Percentiles rank a stretch among this genome's conserved stretches.
Evolutionary conservation across 495 filamentous ascomycete genomes (phyloP).

Genomic region (Thozetella sp.): DNA sequence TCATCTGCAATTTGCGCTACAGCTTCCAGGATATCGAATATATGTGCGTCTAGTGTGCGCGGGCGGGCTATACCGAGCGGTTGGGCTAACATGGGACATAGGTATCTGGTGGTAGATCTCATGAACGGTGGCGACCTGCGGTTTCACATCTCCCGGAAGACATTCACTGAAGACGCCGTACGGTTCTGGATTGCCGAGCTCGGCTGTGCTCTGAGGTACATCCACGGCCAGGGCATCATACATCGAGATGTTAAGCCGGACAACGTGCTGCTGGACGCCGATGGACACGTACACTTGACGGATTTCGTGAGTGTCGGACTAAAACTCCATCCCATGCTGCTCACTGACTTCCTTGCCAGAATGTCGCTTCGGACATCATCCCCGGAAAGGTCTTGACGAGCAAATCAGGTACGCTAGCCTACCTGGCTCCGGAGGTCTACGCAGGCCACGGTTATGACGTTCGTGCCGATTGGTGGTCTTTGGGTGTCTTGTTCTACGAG

Average conservation of each 20-base stretch:
- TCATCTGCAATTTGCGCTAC: slow-evolving; percentile 97
- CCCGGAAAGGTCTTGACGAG: slow-evolving; percentile 84
- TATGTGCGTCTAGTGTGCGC: slow-evolving; percentile 68
- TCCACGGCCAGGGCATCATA: slow-evolving; percentile 90
- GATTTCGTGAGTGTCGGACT: slow-evolving; percentile 78
- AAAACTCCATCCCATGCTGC: slow-evolving; percentile 4
- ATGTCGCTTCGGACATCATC: slow-evolving; percentile 92
- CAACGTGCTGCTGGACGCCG: slow-evolving; percentile 90
- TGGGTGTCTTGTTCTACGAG: slow-evolving; percentile 96
- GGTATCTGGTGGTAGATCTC: slow-evolving; percentile 96
- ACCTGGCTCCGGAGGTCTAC: slow-evolving; percentile 96
- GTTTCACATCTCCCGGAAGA: slow-evolving; percentile 97
- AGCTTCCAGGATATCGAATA: slow-evolving; percentile 99
- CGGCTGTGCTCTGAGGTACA: slow-evolving; percentile 88
- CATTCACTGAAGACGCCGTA: slow-evolving; percentile 96
- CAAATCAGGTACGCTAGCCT: slow-evolving; percentile 95
- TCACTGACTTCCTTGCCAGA: slow-evolving; percentile 54
- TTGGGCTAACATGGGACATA: slow-evolving; percentile 35
- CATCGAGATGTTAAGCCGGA: slow-evolving; percentile 97
- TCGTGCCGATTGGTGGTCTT: slow-evolving; percentile 97
- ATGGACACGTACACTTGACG: slow-evolving; percentile 96
- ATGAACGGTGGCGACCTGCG: slow-evolving; percentile 98
- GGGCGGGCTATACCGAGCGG: background rate
- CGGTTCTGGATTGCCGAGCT: slow-evolving; percentile 96
- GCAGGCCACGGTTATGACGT: slow-evolving; percentile 80